Percentiles rank a stretch among this genome's conserved stretches.
Conservation (phyloP, 805 yeast genomes). For the Metschnikowia aberdeeniae region DNA sequence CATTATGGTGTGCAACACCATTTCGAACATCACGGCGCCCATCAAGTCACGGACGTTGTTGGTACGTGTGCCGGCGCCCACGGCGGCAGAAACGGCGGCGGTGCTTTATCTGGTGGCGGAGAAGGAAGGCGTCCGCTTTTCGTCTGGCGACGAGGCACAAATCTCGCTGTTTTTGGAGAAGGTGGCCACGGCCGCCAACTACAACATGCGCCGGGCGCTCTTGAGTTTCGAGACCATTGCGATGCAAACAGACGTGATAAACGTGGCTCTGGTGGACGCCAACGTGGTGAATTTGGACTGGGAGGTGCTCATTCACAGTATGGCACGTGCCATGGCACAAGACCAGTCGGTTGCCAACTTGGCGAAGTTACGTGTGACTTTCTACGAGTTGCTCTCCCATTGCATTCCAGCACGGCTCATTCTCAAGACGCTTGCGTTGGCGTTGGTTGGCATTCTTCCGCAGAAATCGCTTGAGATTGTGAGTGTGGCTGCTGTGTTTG, state of each 20-base stretch:
- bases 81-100: slow-evolving; percentile 48
- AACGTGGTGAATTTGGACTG: slow-evolving; percentile 75
- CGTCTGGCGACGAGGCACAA: slow-evolving; percentile 35
- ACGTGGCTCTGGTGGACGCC: slow-evolving; percentile 22
- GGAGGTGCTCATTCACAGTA: slow-evolving; percentile 70
- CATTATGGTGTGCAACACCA: slow-evolving; percentile 80
- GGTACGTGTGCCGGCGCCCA: slow-evolving; percentile 84
- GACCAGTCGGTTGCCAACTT: slow-evolving; percentile 62
- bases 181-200: slow-evolving; percentile 53
- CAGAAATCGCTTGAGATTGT: slow-evolving; percentile 45
- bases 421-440: slow-evolving; percentile 52
- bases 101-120: slow-evolving; percentile 55
- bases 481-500: slow-evolving; percentile 61
- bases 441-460: slow-evolving; percentile 33
- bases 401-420: slow-evolving; percentile 89
- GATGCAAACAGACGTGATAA: slow-evolving; percentile 58
- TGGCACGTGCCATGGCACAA: slow-evolving; percentile 56
- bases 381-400: slow-evolving; percentile 85
- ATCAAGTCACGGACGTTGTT: slow-evolving; percentile 89
- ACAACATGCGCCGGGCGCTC: slow-evolving; percentile 76
- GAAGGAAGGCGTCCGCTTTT: slow-evolving; percentile 49
- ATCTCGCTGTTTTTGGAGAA: slow-evolving; percentile 36
- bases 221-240: slow-evolving; percentile 78
- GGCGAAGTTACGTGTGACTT: slow-evolving; percentile 57
- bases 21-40: slow-evolving; percentile 89